Base-by-base conservation (phyloP, 768 basidiomycete genomes). In the Suillus cothurnatus region DNA sequence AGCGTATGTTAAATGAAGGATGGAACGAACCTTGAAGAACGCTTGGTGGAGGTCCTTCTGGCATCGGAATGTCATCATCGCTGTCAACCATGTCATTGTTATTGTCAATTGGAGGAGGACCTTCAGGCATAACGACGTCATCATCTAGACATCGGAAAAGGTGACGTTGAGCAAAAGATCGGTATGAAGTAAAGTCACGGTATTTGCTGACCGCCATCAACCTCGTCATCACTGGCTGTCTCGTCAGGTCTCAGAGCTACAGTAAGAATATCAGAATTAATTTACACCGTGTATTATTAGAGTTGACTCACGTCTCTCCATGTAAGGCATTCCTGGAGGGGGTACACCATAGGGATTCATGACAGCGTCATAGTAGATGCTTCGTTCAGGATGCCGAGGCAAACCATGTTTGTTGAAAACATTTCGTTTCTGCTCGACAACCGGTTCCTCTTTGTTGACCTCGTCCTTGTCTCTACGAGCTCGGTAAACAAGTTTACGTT, bases 291-390 rank as follows among this genome's bases (percentile, higher is more conserved):
- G 59, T 28, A 39, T 55, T n/a, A n/a, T 15, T 31, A 9, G 7
- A 36, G 12, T 15, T 41, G 6, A 81, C 91, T 78, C 70, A 96
- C 95, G 85, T 79, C 90, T 79, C 74, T 98, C 94, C 64, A 86
- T 80, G 76, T 97, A 98, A n/a, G 93, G 94, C 95, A 97, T 94
- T 8, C 97, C 97, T 15, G 96, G 97, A 49, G 96, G 96, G 23
- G 96, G 88, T 21, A 95, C 92, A 34, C 95, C 96, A 73, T 83
- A 95, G 28, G 95, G 94, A 74, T 99, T 99, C 86, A 96, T 89
- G 49, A 95, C 85, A 34, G 92, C 86, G 71, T 99, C 92, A 79
- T 95, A 98, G 76, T 97, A 98, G 41, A 96, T 81, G 77, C 92
- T 94, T 69, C 93, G 84, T 72, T 93, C 94, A n/a, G 95, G 95